Base-by-base conservation (phyloP, 2,329 filamentous ascomycete species). In the Pseudopithomyces maydicus region DNA sequence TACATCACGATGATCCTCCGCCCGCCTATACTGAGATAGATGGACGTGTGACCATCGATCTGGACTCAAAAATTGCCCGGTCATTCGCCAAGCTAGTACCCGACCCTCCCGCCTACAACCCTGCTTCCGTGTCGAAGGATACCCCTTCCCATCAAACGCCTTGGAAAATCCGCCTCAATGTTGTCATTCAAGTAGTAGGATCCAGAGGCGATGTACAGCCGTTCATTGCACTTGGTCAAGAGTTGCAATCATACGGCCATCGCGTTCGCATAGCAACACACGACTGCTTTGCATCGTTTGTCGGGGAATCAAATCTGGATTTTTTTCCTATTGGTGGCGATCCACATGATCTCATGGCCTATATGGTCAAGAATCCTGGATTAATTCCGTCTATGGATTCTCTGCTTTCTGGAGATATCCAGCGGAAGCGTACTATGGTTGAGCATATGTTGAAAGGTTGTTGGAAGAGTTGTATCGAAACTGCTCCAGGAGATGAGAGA, bases 161-260 rank as follows among this genome's bases (percentile, higher is more conserved):
- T 23, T 50, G 47, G 47, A 50, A 41, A n/a, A 50, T 50, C 11
- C 47, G 47, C n/a, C 68, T 84, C 20, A 85, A 84, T 52, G 79
- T 85, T 42, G 81, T 84, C 4, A 83, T 85, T 50, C 83, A 85
- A 54, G 80, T 85, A 1, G 83, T 85, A 1, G 81, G 81, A 14
- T 78, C 74, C 5, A 75, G 81, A 20, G 83, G 83, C 8, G 83
- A 85, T 65, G 81, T 85, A 0, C 85, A 88, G 56, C 85, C 85
- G 0, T 87, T 88, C 52, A 74, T 88, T 49, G 82, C 84, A 0
- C 74, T 88, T 1, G 85, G 82, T 0, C 80, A 78, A 35, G 78
- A 80, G 12, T 66, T 87, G 0, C 71, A 78, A 26, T 52, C 56
- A 10, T 67, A 71, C 33, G 67, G 68, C 2, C 70, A 73, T 57